Base-by-base conservation (phyloP, 2,329 filamentous ascomycete genomes). In the Cordyceps javanica region DNA sequence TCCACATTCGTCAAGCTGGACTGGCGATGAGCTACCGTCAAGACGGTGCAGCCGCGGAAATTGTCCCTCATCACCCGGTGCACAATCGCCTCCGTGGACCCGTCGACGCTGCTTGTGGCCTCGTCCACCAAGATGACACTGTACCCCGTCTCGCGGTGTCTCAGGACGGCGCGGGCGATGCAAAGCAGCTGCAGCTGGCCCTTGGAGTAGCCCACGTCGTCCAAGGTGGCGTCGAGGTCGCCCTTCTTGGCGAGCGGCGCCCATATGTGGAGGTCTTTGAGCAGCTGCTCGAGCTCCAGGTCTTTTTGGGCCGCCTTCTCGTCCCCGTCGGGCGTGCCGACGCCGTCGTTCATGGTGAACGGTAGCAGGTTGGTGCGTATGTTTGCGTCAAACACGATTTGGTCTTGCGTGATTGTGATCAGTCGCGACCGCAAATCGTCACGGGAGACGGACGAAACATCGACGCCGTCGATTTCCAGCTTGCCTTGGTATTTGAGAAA, bases 341-440 rank as follows among this genome's bases (percentile, higher is more conserved):
- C 5, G 14, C 7, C 5, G 4, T 42, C 44, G 28, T 57, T 57
- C 25, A 50, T 49, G 10, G 34, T 7, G 7, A 57, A 34, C 1
- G 77, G 76, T 56, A 79, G 74, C 6, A 76, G 66, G 49, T 81
- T 81, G 21, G 69, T 64, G 9, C 74, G 71, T 4, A 81, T 65
- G 2, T 67, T 73, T 16, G 72, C 75, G 2, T 70, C 69, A 6
- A 79, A 66, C 5, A 74, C 65, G 42, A 77, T 69, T 0, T 75
- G 69, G 28, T 80, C 76, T 66, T 80, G 77, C 0, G 77, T 74
- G 5, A 80, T 65, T 3, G 71, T 70, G 26, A 74, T 72, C 9
- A 80, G 65, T 3, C 71, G 66, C 1, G 68, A 66, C 34, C 78
- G 74, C 14, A 79, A 65, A 1, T 64, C 65, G 42, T 75, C 66